These are phyloP conservation scores for Tuber umbilicatum DNA, from an alignment of 495 filamentous ascomycete genomes.

Conservation along the genomic window DNA sequence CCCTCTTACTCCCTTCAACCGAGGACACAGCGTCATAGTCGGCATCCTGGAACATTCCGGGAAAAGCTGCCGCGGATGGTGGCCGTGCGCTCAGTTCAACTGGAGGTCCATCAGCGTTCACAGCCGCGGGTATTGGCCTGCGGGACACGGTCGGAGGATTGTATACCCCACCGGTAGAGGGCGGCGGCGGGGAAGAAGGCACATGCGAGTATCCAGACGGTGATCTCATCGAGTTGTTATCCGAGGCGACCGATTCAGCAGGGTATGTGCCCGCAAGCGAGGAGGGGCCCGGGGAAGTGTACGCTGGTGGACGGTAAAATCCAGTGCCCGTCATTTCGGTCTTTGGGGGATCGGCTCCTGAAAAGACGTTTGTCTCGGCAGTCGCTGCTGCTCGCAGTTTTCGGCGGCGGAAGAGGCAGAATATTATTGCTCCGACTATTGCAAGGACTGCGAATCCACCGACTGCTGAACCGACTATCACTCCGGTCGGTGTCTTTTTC, in stretches of 20 bases:
- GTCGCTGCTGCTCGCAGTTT: background rate
- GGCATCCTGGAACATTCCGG: background rate
- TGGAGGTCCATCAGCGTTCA: background rate
- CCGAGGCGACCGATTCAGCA: background rate
- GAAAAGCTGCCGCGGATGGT: background rate
- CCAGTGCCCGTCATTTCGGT: background rate
- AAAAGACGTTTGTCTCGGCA: background rate
- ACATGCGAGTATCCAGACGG: background rate
- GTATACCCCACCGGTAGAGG: background rate
- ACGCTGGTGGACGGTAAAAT: background rate
- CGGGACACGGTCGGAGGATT: background rate
- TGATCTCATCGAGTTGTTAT: constrained; percentile 2
- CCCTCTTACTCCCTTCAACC: background rate
- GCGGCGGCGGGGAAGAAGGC: background rate
- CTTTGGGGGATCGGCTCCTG: constrained; percentile 3
- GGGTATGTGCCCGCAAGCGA: background rate
- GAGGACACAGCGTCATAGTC: background rate
- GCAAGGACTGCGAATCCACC: constrained; percentile 23
- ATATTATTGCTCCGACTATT: constrained; percentile 9
- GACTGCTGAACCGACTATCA: constrained; percentile 30
- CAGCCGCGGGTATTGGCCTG: background rate
- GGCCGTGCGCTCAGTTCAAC: background rate
- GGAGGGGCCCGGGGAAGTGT: background rate
- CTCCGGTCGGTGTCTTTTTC: constrained; percentile 14
- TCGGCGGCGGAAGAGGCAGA: constrained; percentile 26